Evolutionary conservation across 1,284 basidiomycete genomes (phyloP).

Genomic region (Athelia sp.): DNA sequence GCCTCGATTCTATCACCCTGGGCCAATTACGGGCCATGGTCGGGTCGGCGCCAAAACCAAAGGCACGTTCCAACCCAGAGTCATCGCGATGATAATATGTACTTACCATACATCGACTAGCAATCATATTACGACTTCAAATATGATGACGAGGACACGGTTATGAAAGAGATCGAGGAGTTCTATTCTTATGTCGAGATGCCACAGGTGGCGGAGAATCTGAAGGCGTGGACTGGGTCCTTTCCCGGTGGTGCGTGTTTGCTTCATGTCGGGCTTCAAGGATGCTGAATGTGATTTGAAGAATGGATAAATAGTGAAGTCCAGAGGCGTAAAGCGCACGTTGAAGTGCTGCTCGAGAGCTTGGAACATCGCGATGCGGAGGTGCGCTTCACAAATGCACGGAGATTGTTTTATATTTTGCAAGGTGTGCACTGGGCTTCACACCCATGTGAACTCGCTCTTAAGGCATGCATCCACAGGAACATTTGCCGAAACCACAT

Average conservation of each 20-base stretch:
- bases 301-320: constrained; percentile 75
- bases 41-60: constrained; percentile 66
- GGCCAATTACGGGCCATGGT: constrained; percentile 79
- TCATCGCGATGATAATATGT: neutral
- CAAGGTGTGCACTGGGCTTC: constrained; percentile 58
- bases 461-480: constrained; percentile 45
- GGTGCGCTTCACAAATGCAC: constrained; percentile 81
- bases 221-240: constrained; percentile 83
- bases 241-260: constrained; percentile 62
- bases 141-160: constrained; percentile 92
- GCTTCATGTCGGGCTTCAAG: constrained; percentile 1
- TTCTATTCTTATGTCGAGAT: constrained; percentile 99
- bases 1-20: constrained; percentile 70
- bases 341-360: constrained; percentile 78
- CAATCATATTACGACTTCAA: constrained; percentile 85
- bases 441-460: constrained; percentile 8
- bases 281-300: constrained; percentile 21
- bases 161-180: constrained; percentile 95
- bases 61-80: constrained; percentile 38
- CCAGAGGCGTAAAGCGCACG: constrained; percentile 62
- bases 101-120: constrained; percentile 34
- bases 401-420: constrained; percentile 82
- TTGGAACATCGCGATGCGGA: constrained; percentile 84
- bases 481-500: constrained; percentile 86
- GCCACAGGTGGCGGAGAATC: constrained; percentile 84